Evolutionary conservation across 306 rosid genomes (phyloP).

Genomic region (Cucurbita maxima): DNA sequence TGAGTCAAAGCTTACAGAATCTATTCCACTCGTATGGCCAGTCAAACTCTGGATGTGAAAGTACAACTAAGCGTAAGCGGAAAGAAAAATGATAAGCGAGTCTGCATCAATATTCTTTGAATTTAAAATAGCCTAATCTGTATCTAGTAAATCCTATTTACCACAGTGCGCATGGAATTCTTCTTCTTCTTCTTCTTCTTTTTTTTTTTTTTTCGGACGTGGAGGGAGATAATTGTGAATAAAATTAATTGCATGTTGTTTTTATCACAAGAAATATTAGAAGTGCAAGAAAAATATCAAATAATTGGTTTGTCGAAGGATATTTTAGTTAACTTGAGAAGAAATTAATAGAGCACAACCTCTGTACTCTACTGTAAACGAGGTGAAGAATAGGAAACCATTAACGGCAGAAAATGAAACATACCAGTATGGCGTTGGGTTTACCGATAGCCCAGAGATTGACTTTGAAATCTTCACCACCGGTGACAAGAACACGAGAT

Average conservation of each 20-base stretch:
- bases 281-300: background rate
- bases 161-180: background rate
- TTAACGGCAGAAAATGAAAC: constrained; percentile 5
- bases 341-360: background rate
- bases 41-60: constrained; percentile 68
- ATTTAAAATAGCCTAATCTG: background rate
- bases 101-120: background rate
- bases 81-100: background rate
- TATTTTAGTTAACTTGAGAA: background rate
- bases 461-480: constrained; percentile 98
- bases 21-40: constrained; percentile 97
- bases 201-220: background rate
- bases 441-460: constrained; percentile 99
- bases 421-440: constrained; percentile 90
- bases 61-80: constrained; percentile 14
- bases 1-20: constrained; percentile 92
- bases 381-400: background rate
- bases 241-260: background rate
- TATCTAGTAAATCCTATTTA: background rate
- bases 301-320: background rate
- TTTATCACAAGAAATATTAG: background rate
- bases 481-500: constrained; percentile 91
- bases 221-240: background rate
- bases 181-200: background rate
- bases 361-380: background rate